These are phyloP conservation scores for Marasmius tenuissimus DNA, from an alignment of 1,284 basidiomycete genomes.

Conservation along the genomic window DNA sequence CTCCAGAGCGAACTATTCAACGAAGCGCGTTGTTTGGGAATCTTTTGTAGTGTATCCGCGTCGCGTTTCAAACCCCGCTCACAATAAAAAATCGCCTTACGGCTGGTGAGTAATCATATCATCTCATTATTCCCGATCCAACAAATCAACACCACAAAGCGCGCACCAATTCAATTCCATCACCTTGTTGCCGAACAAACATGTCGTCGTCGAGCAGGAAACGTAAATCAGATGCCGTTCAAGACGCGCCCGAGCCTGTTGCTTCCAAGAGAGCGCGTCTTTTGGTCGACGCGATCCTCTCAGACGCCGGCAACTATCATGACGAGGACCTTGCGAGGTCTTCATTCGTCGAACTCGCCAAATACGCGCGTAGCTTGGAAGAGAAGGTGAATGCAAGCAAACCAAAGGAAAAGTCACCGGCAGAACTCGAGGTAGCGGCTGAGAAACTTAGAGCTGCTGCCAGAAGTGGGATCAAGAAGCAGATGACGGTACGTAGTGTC, in stretches of 20 bases:
- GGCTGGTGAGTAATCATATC: background rate
- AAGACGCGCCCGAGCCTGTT: background rate
- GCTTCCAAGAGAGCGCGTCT: background rate
- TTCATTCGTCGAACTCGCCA: background rate
- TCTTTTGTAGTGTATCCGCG: background rate
- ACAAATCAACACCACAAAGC: no score
- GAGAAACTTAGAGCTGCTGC: slow-evolving; percentile 47
- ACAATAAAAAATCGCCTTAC: background rate
- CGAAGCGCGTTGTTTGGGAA: background rate
- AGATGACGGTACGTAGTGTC: slow-evolving; percentile 43
- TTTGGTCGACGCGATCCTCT: background rate
- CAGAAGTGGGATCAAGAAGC: slow-evolving; percentile 53
- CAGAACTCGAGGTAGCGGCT: slow-evolving; percentile 42
- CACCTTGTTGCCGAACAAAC: no score
- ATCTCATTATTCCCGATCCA: no score
- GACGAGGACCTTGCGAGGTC: background rate
- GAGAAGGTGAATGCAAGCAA: slow-evolving; percentile 12
- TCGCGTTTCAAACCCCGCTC: background rate
- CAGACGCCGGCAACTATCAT: background rate
- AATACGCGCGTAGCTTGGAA: background rate
- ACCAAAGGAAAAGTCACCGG: slow-evolving; percentile 37
- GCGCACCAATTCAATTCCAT: no score
- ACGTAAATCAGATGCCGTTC: background rate
- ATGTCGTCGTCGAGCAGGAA: background rate
- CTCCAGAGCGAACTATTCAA: background rate